A percentile compares a stretch with the other conserved stretches of the same genome.
Evolutionary conservation across 257 asterid genomes (phyloP).

Genomic region (Solanum virginianum): DNA sequence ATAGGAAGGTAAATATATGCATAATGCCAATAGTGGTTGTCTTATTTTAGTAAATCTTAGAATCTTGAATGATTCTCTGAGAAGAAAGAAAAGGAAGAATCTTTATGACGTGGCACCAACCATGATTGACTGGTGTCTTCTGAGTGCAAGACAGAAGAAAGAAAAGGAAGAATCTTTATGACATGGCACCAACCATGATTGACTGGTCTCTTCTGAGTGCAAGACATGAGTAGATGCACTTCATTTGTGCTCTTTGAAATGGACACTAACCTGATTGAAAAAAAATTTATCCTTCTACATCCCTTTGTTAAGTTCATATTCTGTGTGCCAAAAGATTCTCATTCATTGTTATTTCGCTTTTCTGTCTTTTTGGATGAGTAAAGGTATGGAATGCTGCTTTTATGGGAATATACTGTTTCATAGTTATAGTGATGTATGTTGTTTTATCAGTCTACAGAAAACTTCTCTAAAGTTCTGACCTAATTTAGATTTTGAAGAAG

Average conservation of each 20-base stretch:
- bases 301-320: neutral
- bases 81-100: neutral
- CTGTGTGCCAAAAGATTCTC: neutral
- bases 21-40: neutral
- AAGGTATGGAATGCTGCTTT: neutral
- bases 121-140: neutral
- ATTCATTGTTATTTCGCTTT: neutral
- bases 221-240: neutral
- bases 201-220: too few relatives aligned
- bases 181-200: too few relatives aligned
- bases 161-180: neutral
- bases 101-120: neutral
- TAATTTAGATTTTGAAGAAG: neutral
- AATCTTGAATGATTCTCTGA: neutral
- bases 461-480: neutral
- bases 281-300: neutral
- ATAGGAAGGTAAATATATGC: neutral
- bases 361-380: neutral
- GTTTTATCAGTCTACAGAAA: neutral
- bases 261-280: neutral
- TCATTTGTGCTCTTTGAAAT: neutral
- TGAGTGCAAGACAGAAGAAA: neutral
- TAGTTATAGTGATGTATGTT: neutral
- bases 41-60: neutral
- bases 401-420: neutral